Evolutionary conservation across 306 rosid genomes (phyloP).

Genomic region (Lupinus albus): DNA sequence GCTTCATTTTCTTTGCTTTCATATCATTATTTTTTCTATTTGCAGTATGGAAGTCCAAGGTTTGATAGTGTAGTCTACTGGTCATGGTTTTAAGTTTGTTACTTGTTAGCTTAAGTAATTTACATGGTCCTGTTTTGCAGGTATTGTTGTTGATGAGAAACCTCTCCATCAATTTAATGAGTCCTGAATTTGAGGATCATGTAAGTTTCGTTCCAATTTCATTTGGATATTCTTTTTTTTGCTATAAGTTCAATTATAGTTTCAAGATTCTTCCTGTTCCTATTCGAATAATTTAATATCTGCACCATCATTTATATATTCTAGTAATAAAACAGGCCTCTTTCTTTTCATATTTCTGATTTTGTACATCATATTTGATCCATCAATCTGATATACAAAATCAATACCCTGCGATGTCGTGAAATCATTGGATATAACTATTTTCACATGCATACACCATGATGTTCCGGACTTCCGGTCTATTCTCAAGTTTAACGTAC

Average conservation of each 20-base stretch:
- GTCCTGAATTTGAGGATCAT: constrained; percentile 78
- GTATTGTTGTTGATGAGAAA: constrained; percentile 77
- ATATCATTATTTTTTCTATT: neutral
- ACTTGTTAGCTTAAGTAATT: constrained; percentile 6
- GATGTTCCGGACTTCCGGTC: too few relatives aligned
- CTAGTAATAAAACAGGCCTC: neutral
- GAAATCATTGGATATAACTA: neutral
- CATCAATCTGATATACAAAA: constrained; percentile 14
- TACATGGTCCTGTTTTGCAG: constrained; percentile 51
- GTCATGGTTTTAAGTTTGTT: constrained; percentile 12
- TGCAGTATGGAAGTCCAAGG: neutral
- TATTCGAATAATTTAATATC: neutral
- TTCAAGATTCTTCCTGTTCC: constrained; percentile 14
- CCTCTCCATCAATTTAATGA: constrained; percentile 72
- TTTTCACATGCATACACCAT: neutral
- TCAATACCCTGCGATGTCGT: neutral
- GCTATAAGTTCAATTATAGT: neutral
- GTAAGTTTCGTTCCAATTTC: constrained; percentile 53
- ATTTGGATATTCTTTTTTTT: neutral
- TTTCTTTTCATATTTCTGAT: neutral
- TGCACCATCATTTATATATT: neutral
- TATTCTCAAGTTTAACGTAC: constrained; percentile 8
- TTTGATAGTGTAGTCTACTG: constrained; percentile 4
- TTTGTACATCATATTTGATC: neutral
- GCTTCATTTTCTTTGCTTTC: constrained; percentile 14